phyloP scores from a whole-genome alignment of 2,329 filamentous ascomycete genomes.

The Colletotrichum sublineola region DNA sequence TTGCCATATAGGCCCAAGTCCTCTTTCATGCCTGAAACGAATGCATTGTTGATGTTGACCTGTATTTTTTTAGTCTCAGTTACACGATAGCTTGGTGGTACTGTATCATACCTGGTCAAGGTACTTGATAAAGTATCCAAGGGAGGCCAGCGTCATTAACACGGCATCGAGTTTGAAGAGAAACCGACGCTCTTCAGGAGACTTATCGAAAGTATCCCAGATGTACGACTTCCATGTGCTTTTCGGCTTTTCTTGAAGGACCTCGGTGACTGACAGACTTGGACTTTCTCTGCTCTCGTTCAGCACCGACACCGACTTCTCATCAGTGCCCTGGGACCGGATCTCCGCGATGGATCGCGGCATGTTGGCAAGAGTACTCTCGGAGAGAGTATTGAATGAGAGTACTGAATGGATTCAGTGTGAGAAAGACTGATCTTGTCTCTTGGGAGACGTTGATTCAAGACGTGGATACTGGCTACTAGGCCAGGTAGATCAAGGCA shows the following conservation, averaged over 20 bases:
- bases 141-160: slow-evolving; percentile 51
- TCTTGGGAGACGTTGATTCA: neutral
- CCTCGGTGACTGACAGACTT: slow-evolving; percentile 16
- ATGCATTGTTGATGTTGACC: slow-evolving; percentile 54
- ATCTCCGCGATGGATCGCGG: slow-evolving; percentile 1
- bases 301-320: slow-evolving; percentile 5
- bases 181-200: slow-evolving; percentile 55
- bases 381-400: neutral
- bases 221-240: slow-evolving; percentile 61
- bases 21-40: slow-evolving; percentile 47
- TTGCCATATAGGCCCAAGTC: slow-evolving; percentile 45
- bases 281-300: slow-evolving; percentile 3
- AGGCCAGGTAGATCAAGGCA: neutral
- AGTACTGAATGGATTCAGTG: too few species aligned
- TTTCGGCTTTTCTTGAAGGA: slow-evolving; percentile 49
- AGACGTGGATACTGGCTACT: neutral
- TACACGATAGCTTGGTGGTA: neutral
- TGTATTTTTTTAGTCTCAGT: slow-evolving; percentile 9
- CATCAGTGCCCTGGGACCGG: slow-evolving; percentile 9
- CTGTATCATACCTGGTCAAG: slow-evolving; percentile 35
- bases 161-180: slow-evolving; percentile 58
- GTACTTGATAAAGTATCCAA: slow-evolving; percentile 47
- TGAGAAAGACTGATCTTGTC: rapidly evolving
- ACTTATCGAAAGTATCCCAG: slow-evolving; percentile 62
- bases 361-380: neutral